A percentile compares a stretch with the other conserved stretches of the same genome.
Conservation (phyloP, 441 rosid species). For the Biscutella laevigata region DNA sequence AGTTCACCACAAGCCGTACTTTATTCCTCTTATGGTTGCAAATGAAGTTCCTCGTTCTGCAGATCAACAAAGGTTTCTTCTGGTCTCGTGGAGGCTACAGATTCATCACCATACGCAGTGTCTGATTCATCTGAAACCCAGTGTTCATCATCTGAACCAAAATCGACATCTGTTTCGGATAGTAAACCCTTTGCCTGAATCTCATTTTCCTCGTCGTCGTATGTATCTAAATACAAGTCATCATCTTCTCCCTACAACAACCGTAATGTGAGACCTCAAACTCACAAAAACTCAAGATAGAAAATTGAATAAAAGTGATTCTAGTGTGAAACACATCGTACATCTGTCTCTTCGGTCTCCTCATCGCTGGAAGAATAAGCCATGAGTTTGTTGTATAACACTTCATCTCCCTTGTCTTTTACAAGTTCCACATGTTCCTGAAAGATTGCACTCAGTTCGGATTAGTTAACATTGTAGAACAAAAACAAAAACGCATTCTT, state of each 20-base stretch:
- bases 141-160: conserved; percentile 22
- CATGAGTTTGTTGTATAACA: conserved; percentile 16
- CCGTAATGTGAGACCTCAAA: background rate
- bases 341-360: conserved; percentile 18
- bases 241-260: conserved; percentile 19
- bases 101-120: conserved; percentile 6
- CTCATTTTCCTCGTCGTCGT: conserved; percentile 1
- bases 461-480: conserved; percentile 8
- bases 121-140: conserved; percentile 23
- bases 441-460: background rate
- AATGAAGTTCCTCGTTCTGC: background rate
- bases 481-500: background rate
- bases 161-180: conserved; percentile 14
- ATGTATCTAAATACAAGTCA: conserved; percentile 6
- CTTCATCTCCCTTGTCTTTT: conserved; percentile 22
- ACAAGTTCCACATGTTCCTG: conserved; percentile 31
- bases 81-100: conserved; percentile 3
- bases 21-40: conserved; percentile 8
- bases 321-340: background rate
- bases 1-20: background rate
- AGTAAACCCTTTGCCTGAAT: conserved; percentile 9
- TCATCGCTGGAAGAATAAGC: conserved; percentile 19
- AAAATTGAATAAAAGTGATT: background rate
- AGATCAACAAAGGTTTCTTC: conserved; percentile 10
- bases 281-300: background rate